A percentile compares a stretch with the other conserved stretches of the same genome.
Evolutionary conservation across 208 protist species (phyloP).

Genomic region (Endotrypanum monterogeii): DNA sequence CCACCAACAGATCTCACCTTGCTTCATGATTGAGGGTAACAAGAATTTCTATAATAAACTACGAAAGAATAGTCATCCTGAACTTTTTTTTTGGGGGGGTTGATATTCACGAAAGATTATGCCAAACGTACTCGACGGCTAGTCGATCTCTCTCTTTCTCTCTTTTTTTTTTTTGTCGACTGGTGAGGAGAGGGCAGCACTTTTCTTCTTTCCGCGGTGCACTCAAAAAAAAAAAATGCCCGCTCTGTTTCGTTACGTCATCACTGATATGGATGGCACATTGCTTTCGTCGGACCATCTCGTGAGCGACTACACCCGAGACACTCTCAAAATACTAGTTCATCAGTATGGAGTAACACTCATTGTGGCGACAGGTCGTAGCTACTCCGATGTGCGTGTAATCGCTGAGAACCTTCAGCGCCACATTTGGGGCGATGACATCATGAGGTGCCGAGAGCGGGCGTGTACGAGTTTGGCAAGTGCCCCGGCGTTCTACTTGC

Average conservation of each 20-base stretch:
- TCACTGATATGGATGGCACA: slow-evolving; percentile 70
- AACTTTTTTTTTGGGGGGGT: too few relatives aligned
- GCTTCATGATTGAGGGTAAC: too few relatives aligned
- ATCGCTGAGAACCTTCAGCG: slow-evolving; percentile 42
- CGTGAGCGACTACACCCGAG: slow-evolving; percentile 42
- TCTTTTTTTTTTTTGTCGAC: background rate
- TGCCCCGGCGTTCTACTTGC: slow-evolving; percentile 36
- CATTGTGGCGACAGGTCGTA: slow-evolving; percentile 58
- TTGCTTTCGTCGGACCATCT: slow-evolving; percentile 44
- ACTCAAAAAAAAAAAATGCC: slow-evolving; percentile 10
- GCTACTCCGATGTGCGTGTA: slow-evolving; percentile 40
- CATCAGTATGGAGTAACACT: slow-evolving; percentile 35
- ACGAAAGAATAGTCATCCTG: too few relatives aligned
- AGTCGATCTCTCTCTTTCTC: background rate
- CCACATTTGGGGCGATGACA: slow-evolving; percentile 30
- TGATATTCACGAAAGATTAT: too few relatives aligned
- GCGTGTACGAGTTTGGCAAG: background rate
- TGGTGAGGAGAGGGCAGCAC: too few relatives aligned
- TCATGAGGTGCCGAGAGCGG: background rate
- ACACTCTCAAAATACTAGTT: slow-evolving; percentile 47
- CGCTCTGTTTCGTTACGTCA: slow-evolving; percentile 35
- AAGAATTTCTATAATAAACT: too few relatives aligned
- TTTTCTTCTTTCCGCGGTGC: background rate
- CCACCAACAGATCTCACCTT: too few relatives aligned
- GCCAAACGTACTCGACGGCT: background rate